A percentile compares a stretch with the other conserved stretches of the same genome.
Conservation (phyloP, 2,329 filamentous ascomycete species). For the Bipolaris zeicola region DNA sequence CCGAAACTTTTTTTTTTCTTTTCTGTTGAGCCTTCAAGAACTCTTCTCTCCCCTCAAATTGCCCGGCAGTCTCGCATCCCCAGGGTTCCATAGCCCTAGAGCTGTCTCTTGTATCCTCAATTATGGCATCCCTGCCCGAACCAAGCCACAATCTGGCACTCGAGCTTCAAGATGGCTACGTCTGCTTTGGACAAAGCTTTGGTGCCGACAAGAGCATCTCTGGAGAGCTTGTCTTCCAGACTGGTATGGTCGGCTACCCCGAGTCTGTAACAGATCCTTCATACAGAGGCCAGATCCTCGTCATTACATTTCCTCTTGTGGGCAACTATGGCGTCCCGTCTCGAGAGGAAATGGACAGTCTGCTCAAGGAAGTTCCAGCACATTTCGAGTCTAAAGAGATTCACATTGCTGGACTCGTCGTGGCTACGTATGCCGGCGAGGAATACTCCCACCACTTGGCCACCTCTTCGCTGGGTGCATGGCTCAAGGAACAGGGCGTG, state of each 20-base stretch:
- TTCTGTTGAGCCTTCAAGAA: constrained; percentile 15
- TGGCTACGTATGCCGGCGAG: constrained; percentile 90
- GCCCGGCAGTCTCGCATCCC: constrained; percentile 40
- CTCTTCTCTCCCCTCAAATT: constrained; percentile 33
- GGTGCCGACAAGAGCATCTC: constrained; percentile 92
- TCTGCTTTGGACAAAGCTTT: constrained; percentile 95
- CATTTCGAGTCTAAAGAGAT: constrained; percentile 94
- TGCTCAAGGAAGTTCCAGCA: constrained; percentile 84
- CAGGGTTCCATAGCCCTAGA: constrained; percentile 42
- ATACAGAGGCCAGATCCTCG: constrained; percentile 90
- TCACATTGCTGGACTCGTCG: constrained; percentile 89
- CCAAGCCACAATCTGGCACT: constrained; percentile 73
- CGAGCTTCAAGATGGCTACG: constrained; percentile 88
- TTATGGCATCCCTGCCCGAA: constrained; percentile 40
- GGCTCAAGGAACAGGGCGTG: constrained; percentile 94
- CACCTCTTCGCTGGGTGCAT: constrained; percentile 84
- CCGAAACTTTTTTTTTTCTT: constrained; percentile 26
- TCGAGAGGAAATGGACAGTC: constrained; percentile 79
- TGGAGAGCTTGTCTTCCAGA: constrained; percentile 98
- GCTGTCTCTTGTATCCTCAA: constrained; percentile 36
- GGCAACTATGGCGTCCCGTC: constrained; percentile 98
- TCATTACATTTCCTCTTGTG: constrained; percentile 93
- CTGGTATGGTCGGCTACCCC: constrained; percentile 98
- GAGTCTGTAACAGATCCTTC: constrained; percentile 90
- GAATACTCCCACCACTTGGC: constrained; percentile 95